phyloP scores from a whole-genome alignment of 129 eudicot species.

The Lonicera japonica region DNA sequence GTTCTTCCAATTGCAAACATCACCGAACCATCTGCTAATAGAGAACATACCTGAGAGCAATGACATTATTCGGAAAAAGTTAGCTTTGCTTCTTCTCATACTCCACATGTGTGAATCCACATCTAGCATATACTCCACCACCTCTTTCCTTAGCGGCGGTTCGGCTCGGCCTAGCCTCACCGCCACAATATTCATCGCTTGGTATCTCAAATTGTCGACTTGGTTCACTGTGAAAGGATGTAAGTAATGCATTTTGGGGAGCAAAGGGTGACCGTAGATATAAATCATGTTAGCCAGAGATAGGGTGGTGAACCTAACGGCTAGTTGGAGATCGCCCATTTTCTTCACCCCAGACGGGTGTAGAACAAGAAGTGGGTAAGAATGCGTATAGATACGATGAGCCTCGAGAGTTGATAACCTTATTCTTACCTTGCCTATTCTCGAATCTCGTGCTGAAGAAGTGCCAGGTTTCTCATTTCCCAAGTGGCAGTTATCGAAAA shows the following conservation, averaged over 20 bases:
- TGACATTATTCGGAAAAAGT: slow-evolving; percentile 58
- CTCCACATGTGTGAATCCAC: slow-evolving; percentile 91
- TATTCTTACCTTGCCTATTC: slow-evolving; percentile 73
- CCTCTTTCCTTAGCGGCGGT: slow-evolving; percentile 73
- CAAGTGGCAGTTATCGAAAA: slow-evolving; percentile 67
- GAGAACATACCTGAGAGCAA: slow-evolving; percentile 46
- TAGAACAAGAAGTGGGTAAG: slow-evolving; percentile 69
- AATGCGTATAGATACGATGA: slow-evolving; percentile 55
- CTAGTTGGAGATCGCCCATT: slow-evolving; percentile 83
- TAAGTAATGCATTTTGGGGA: slow-evolving; percentile 69
- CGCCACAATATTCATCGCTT: slow-evolving; percentile 69
- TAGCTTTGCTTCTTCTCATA: slow-evolving; percentile 85
- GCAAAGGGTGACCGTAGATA: slow-evolving; percentile 50
- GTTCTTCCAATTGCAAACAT: slow-evolving; percentile 63
- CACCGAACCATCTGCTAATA: slow-evolving; percentile 46
- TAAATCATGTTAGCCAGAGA: slow-evolving; percentile 62
- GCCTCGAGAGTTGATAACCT: slow-evolving; percentile 69
- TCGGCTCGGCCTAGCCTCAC: slow-evolving; percentile 63
- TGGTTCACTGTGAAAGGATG: slow-evolving; percentile 74
- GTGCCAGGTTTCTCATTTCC: slow-evolving; percentile 39
- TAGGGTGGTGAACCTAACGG: slow-evolving; percentile 60
- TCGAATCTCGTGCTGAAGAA: slow-evolving; percentile 31
- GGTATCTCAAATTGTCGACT: slow-evolving; percentile 64
- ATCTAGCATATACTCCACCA: slow-evolving; percentile 78
- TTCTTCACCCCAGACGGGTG: slow-evolving; percentile 76